These are phyloP conservation scores for Stachybotrys chartarum DNA, from an alignment of 2,329 filamentous ascomycete genomes.

Conservation along the genomic window DNA sequence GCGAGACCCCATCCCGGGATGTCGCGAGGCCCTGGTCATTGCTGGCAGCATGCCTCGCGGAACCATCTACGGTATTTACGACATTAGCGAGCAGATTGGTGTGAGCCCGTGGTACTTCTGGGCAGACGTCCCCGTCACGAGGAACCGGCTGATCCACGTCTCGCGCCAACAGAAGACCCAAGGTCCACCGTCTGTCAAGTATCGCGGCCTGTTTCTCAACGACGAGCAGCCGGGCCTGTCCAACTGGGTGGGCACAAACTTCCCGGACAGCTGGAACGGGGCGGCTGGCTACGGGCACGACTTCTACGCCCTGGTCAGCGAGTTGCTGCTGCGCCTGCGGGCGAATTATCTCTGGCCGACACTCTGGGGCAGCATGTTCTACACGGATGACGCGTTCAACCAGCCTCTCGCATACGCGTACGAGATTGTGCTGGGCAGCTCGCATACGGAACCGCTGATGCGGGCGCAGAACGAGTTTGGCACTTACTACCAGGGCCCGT, in stretches of 20 bases:
- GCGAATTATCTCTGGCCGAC: constrained; percentile 74
- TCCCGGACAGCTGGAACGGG: constrained; percentile 25
- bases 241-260: constrained; percentile 44
- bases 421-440: constrained; percentile 65
- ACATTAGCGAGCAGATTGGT: constrained; percentile 53
- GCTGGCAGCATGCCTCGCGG: constrained; percentile 52
- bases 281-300: constrained; percentile 53
- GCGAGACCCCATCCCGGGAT: constrained; percentile 33
- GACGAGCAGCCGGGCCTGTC: constrained; percentile 40
- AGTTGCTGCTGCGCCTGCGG: constrained; percentile 60
- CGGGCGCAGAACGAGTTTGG: constrained; percentile 50
- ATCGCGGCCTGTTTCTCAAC: constrained; percentile 56
- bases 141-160: constrained; percentile 40
- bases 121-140: constrained; percentile 46
- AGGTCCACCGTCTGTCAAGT: constrained; percentile 49
- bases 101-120: constrained; percentile 51
- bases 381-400: constrained; percentile 61
- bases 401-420: constrained; percentile 67
- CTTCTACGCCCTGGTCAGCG: constrained; percentile 63
- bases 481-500: constrained; percentile 49
- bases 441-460: constrained; percentile 68
- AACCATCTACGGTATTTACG: constrained; percentile 54
- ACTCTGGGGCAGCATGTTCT: constrained; percentile 65
- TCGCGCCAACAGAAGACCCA: constrained; percentile 21
- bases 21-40: constrained; percentile 43